Base-by-base conservation (phyloP, 83 land plant genomes). In the Picea engelmannii region DNA sequence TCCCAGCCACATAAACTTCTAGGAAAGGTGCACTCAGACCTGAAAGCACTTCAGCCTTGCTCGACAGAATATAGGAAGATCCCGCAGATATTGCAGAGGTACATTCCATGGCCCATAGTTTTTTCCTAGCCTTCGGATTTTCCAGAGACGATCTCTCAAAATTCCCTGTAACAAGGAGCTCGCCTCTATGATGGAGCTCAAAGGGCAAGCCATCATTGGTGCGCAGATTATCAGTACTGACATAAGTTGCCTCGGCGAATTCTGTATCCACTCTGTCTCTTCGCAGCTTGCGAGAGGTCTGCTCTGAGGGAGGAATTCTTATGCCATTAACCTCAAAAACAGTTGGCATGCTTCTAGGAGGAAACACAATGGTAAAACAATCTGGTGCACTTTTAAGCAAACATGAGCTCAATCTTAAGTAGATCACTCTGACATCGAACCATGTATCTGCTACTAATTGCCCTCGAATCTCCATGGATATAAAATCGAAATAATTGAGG, bases 1-100 rank as follows among this genome's bases (percentile, higher is more conserved):
- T 80, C 4, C 90, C 90, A 52, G 76, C 90, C 24, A 85, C 85
- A 75, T 84, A 85, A 61, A 88, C 83, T 59, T 88, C 90, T 81
- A 88, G 86, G 52, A 83, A 65, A 2, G 90, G 90, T 40, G 15
- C 40, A 82, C 25, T 89, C n/a, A 75, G 31, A 18, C 81, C 38
- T 3, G 78, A 84, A 81, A 18, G 5, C 7, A 71, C 13, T 18
- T 85, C 89, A 38, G 23, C 65, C 42, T 85, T 35, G 18, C 80
- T 80, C 64, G 81, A 82, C 3, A 82, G 21, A 62, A 84, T 84
- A 47, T 76, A 85, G 47, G 85, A 85, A 1, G 85, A 80, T 27
- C 85, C 52, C 4, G 80, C 66, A 20, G 80, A 79, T 16, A 88
- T 71, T 23, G 82, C 88, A 62, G 85, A 88, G 64, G 15, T 77